Evolutionary conservation across 805 yeast species (phyloP).

Genomic region (Candida yuanshanica): DNA sequence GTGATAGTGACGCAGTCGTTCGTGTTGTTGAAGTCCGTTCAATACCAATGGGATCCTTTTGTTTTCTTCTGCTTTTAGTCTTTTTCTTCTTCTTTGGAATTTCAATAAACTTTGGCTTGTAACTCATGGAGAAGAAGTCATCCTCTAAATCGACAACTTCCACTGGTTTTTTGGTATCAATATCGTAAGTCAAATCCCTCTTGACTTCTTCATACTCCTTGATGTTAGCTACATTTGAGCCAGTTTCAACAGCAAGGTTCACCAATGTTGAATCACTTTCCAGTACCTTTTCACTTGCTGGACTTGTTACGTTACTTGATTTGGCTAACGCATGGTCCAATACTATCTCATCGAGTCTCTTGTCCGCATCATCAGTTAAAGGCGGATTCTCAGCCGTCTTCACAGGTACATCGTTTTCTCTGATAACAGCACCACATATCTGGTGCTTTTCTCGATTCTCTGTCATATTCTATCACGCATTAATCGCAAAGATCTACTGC

Average conservation of each 20-base stretch:
- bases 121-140: conserved; percentile 24
- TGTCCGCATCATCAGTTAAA: conserved; percentile 15
- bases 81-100: conserved; percentile 12
- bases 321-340: conserved; percentile 19
- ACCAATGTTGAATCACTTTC: no score
- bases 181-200: background rate
- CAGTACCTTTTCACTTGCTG: no score
- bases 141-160: conserved; percentile 14
- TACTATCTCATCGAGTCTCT: conserved; percentile 20
- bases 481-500: no score
- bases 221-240: background rate
- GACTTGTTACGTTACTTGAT: conserved; percentile 23
- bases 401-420: background rate
- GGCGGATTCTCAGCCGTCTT: no score
- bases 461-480: no score
- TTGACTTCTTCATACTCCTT: background rate
- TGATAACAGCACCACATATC: no score
- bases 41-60: background rate
- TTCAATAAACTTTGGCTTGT: background rate
- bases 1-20: background rate
- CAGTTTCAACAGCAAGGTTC: background rate
- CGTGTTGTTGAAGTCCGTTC: background rate
- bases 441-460: no score
- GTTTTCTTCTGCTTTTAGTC: conserved; percentile 14
- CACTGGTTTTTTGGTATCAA: background rate